Evolutionary conservation across 768 basidiomycete species (phyloP).

Genomic region (Coprinopsis cinerea): DNA sequence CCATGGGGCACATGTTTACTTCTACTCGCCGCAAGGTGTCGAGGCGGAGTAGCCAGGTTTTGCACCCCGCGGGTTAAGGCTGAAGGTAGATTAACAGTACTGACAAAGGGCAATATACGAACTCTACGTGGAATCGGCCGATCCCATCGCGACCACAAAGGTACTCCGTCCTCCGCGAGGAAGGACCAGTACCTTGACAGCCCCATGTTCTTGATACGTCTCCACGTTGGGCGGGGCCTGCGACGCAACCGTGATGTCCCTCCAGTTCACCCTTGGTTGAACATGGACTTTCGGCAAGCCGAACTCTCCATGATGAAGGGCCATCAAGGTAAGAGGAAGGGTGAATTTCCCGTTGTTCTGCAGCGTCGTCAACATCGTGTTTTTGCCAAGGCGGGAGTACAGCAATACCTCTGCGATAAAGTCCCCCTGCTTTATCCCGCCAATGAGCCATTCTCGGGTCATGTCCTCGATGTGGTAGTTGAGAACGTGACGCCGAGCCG

Average conservation of each 20-base stretch:
- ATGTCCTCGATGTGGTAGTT: conserved; percentile 81
- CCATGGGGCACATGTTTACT: conserved; percentile 48
- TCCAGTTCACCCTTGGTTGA: conserved; percentile 48
- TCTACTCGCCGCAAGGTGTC: too few relatives aligned
- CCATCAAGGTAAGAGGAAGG: conserved; percentile 72
- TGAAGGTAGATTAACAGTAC: neutral
- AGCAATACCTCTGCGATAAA: conserved; percentile 62
- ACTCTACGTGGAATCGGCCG: conserved; percentile 2
- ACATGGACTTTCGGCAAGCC: conserved; percentile 69
- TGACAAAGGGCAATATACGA: neutral
- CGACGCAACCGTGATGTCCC: conserved; percentile 51
- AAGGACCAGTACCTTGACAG: conserved; percentile 72
- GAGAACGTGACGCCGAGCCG: conserved; percentile 44
- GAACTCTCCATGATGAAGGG: conserved; percentile 79
- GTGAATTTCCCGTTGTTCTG: conserved; percentile 60
- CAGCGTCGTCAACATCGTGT: conserved; percentile 6
- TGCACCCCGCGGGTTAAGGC: neutral
- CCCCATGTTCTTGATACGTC: conserved; percentile 81
- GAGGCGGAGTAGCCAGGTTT: neutral
- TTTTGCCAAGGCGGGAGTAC: neutral
- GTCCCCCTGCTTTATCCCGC: conserved; percentile 82
- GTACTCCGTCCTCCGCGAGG: conserved; percentile 81
- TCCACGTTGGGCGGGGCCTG: conserved; percentile 61
- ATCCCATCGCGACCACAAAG: conserved; percentile 73
- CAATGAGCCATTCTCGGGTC: conserved; percentile 83